phyloP scores from a whole-genome alignment of 257 asterid genomes.

The Plantago elongata region DNA sequence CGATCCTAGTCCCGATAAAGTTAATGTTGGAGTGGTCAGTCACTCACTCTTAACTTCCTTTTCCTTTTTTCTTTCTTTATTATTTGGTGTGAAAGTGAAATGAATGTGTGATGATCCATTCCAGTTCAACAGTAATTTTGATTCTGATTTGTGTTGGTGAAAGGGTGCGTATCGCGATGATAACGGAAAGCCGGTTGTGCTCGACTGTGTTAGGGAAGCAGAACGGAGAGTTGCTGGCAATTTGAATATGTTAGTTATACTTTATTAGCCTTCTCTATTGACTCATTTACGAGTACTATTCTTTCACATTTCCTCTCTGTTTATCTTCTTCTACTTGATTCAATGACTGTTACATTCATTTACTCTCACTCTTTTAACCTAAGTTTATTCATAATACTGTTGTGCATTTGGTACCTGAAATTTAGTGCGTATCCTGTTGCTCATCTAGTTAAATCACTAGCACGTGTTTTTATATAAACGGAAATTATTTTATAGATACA shows the following conservation, averaged over 20 bases:
- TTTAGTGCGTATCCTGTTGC: neutral
- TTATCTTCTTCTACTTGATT: neutral
- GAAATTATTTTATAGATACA: too few species aligned
- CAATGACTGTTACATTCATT: too few species aligned
- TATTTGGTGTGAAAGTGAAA: neutral
- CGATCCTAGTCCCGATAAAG: constrained; percentile 76
- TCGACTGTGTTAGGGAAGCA: constrained; percentile 96
- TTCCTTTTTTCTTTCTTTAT: neutral
- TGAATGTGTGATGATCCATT: too few species aligned
- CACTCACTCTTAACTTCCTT: neutral
- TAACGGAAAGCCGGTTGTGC: constrained; percentile 92
- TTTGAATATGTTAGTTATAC: constrained; percentile 69
- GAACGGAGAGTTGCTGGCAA: constrained; percentile 82
- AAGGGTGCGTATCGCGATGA: constrained; percentile 97
- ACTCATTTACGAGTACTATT: neutral
- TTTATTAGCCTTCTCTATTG: too few species aligned
- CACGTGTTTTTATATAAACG: neutral
- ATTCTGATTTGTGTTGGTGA: neutral
- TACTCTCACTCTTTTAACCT: too few species aligned
- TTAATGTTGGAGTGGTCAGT: constrained; percentile 96
- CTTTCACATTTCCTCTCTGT: neutral
- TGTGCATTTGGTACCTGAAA: too few species aligned
- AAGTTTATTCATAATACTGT: too few species aligned
- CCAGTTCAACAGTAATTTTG: neutral
- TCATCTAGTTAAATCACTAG: neutral